Evolutionary conservation across 108 stramenopile genomes (phyloP).

Genomic region (Nitzschia sp.): DNA sequence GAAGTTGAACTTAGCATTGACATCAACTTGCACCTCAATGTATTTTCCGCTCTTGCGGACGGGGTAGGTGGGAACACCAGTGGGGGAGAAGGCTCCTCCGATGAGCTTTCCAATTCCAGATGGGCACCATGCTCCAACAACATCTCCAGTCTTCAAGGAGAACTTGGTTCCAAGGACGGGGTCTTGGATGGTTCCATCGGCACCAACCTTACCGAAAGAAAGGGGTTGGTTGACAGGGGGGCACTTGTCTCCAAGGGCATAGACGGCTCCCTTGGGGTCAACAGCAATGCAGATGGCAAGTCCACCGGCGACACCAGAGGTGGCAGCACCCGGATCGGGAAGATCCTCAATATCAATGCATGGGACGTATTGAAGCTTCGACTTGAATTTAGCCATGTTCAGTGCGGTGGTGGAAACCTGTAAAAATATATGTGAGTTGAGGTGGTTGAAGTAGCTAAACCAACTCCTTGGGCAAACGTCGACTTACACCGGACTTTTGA

Average conservation of each 20-base stretch:
- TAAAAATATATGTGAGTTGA: not conserved
- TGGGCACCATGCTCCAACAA: constrained; percentile 91
- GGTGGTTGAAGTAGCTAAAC: not conserved
- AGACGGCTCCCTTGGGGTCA: constrained; percentile 91
- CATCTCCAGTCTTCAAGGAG: constrained; percentile 92
- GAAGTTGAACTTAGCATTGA: constrained; percentile 97
- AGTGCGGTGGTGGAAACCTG: constrained; percentile 66
- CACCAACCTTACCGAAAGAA: constrained; percentile 87
- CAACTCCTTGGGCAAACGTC: not conserved
- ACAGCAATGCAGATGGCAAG: constrained; percentile 97
- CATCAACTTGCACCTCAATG: constrained; percentile 96
- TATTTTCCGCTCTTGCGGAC: constrained; percentile 85
- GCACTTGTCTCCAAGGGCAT: constrained; percentile 96
- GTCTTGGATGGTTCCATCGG: constrained; percentile 85
- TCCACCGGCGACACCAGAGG: constrained; percentile 91
- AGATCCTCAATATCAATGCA: constrained; percentile 86
- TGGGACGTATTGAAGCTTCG: constrained; percentile 81
- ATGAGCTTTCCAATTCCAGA: constrained; percentile 90
- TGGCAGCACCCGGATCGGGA: constrained; percentile 85
- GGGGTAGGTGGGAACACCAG: constrained; percentile 92
- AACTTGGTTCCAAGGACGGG: constrained; percentile 95
- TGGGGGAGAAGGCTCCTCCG: constrained; percentile 93
- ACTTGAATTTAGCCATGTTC: constrained; percentile 39
- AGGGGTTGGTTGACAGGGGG: constrained; percentile 96
- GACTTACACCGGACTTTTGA: constrained; percentile 46